Conservation (phyloP, 345 rosid species). For the Noccaea caerulescens region DNA sequence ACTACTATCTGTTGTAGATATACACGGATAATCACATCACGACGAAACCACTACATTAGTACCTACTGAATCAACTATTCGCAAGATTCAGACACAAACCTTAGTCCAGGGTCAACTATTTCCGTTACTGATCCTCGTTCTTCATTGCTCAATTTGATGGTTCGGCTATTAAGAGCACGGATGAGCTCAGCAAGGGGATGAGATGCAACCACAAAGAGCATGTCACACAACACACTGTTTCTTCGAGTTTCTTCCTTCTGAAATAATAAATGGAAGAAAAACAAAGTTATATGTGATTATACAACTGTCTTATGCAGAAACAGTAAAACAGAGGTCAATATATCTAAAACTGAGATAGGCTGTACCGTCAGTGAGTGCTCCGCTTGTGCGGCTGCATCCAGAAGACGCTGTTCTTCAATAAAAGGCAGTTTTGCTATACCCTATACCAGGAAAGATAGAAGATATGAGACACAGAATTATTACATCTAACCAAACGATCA, state of each 20-base stretch:
- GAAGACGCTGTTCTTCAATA: constrained; percentile 86
- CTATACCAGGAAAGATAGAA: constrained; percentile 45
- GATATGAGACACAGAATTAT: constrained; percentile 1
- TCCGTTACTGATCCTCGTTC: constrained; percentile 57
- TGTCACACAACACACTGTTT: constrained; percentile 74
- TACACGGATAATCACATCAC: constrained; percentile 10
- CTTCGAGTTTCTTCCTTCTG: constrained; percentile 85
- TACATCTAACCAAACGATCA: constrained; percentile 17
- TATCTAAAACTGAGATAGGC: constrained; percentile 13
- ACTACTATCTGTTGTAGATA: not conserved
- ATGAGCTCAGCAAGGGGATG: constrained; percentile 79
- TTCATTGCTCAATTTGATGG: constrained; percentile 54
- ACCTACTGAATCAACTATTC: constrained; percentile 10
- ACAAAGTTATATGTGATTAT: constrained; percentile 4
- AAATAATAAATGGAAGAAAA: constrained; percentile 25
- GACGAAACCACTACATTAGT: not conserved
- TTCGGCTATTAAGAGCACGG: constrained; percentile 63
- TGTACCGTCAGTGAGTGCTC: constrained; percentile 79
- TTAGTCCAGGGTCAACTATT: constrained; percentile 64
- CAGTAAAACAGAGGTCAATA: not conserved
- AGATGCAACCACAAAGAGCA: constrained; percentile 77
- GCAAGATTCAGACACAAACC: constrained; percentile 58
- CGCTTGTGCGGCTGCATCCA: constrained; percentile 62
- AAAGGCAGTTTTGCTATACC: constrained; percentile 91
- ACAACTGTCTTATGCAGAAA: not conserved